phyloP scores from a whole-genome alignment of 2,329 filamentous ascomycete genomes.

The Neonectria magnoliae region DNA sequence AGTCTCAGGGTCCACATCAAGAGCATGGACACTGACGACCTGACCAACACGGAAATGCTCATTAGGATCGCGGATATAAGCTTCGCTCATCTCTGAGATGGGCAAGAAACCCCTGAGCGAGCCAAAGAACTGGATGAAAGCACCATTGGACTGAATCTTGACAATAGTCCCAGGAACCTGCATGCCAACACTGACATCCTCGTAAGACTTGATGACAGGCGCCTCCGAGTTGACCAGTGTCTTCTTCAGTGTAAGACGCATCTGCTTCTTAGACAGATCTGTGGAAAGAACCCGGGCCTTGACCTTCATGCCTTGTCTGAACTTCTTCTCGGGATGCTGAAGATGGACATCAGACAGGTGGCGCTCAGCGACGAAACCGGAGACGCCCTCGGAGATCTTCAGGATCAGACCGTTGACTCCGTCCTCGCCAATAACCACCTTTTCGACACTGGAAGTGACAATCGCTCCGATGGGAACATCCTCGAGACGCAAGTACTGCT shows the following conservation, averaged over 20 bases:
- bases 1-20: slow-evolving; percentile 78
- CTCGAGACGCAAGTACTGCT: slow-evolving; percentile 90
- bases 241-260: slow-evolving; percentile 94
- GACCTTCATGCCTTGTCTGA: slow-evolving; percentile 84
- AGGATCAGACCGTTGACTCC: slow-evolving; percentile 85
- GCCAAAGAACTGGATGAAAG: slow-evolving; percentile 93
- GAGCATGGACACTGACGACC: slow-evolving; percentile 88
- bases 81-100: slow-evolving; percentile 97
- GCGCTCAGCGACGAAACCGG: slow-evolving; percentile 86
- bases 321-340: slow-evolving; percentile 96
- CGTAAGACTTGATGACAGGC: slow-evolving; percentile 79
- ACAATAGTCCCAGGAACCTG: slow-evolving; percentile 89
- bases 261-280: slow-evolving; percentile 77
- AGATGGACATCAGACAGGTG: slow-evolving; percentile 90
- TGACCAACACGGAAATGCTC: slow-evolving; percentile 92
- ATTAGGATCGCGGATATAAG: slow-evolving; percentile 87
- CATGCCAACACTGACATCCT: slow-evolving; percentile 76
- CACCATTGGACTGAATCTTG: slow-evolving; percentile 80
- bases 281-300: slow-evolving; percentile 87
- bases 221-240: slow-evolving; percentile 90
- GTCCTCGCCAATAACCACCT: slow-evolving; percentile 79
- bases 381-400: slow-evolving; percentile 85
- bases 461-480: slow-evolving; percentile 85
- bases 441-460: slow-evolving; percentile 85
- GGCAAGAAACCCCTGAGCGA: slow-evolving; percentile 86